These are phyloP conservation scores for Acanthamoeba sp. DNA, from an alignment of 208 protist species.

Conservation along the genomic window DNA sequence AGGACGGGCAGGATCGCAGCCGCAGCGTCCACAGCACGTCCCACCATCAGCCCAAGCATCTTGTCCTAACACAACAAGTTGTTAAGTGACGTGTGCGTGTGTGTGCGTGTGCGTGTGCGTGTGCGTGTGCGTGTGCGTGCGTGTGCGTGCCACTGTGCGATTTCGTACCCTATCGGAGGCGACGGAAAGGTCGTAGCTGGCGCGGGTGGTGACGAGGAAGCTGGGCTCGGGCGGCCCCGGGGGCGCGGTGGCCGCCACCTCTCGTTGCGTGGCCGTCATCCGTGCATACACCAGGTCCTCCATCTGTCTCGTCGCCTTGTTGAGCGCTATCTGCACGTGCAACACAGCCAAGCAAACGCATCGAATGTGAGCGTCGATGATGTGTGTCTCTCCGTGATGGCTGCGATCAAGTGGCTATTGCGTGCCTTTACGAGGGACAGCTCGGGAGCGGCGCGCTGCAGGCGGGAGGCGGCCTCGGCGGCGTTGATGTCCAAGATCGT, in stretches of 20 bases:
- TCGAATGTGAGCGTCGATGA: no score
- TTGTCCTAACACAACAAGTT: not conserved
- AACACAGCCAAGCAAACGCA: no score
- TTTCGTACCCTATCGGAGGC: not conserved
- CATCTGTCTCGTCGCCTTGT: not conserved
- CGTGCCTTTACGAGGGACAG: not conserved
- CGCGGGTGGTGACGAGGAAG: not conserved
- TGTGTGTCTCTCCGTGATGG: no score
- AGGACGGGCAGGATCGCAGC: not conserved
- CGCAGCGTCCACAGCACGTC: not conserved
- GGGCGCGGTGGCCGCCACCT: not conserved
- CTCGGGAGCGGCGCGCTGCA: not conserved
- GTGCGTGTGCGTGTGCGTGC: no score
- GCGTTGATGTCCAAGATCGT: not conserved
- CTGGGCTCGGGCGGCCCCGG: not conserved
- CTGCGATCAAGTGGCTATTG: no score
- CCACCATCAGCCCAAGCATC: not conserved
- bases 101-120: no score
- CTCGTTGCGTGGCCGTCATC: not conserved
- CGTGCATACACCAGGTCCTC: not conserved
- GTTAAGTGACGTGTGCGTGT: not conserved
- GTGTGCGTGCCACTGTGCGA: not conserved
- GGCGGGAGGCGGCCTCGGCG: not conserved
- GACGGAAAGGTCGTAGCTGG: not conserved
- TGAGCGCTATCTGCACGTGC: not conserved